Evolutionary conservation across 2,329 filamentous ascomycete genomes (phyloP), one percentile per base, ranked within the genome.

Genomic region (Ilyonectria sp.): DNA sequence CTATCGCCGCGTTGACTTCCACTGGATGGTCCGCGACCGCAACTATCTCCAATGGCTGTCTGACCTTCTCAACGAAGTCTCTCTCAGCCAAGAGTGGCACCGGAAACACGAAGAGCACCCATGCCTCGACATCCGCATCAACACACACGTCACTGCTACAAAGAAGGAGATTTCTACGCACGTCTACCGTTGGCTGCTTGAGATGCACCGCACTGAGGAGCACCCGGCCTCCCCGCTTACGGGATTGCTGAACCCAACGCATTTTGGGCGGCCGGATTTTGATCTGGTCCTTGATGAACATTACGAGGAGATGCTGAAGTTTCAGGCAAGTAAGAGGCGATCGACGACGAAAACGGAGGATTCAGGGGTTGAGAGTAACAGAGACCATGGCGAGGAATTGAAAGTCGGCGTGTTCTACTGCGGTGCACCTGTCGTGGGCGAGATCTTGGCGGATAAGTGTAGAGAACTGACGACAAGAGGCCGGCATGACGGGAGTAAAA

Each of bases 11-110:
- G 84, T 89, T 1, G 87, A 90, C 71, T 89, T 90, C 65, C 87
- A 90, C 76, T 90, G 88, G 87, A 87, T 87, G 69, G 87, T 89
- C 1, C 85, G 87, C 23, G 86, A 89, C 53, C 82, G 83, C 63
- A 88, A 89, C 75, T 82, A 86, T 57, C 81, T 90, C 0, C 80
- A 86, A 3, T 89, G 87, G 87, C 86, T 90, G 58, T 87, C 87
- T 0, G 84, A 87, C 69, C 82, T 89, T 0, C 81, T 89, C 6
- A 89, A 89, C 71, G 77, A 81, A 13, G 83, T 86, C 2, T 81
- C 79, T 1, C 71, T 72, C n/a, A 79, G 78, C 5, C 81, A 84
- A 62, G 70, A 76, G 2, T 80, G 79, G 74, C 79, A 82, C 8
- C 79, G 80, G 6, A 77, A 79, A 9, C 78, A 84, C 21, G 77